These are phyloP conservation scores for Paecilomyces formosus DNA, from an alignment of 2,329 filamentous ascomycete genomes.

Conservation along the genomic window DNA sequence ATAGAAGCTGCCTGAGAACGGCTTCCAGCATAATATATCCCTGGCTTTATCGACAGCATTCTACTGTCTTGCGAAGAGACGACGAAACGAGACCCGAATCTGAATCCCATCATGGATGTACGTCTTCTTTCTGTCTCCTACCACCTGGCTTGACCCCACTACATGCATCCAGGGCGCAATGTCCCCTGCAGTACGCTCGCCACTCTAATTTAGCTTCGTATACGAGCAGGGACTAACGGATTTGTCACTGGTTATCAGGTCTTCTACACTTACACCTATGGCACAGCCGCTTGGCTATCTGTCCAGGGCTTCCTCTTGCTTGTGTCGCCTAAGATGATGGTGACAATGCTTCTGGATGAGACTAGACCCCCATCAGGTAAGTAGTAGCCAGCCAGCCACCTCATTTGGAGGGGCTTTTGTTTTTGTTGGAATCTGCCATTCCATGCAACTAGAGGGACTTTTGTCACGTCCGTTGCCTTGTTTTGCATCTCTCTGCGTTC, in stretches of 20 bases:
- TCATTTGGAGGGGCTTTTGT: background rate
- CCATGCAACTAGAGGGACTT: too few species aligned
- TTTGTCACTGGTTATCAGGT: constrained; percentile 20
- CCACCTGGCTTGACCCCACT: background rate
- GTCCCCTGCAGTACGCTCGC: background rate
- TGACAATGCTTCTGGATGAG: constrained; percentile 52
- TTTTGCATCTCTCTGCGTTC: too few species aligned
- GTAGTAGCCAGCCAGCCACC: constrained; percentile 8
- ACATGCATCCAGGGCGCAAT: background rate
- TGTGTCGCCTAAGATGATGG: constrained; percentile 53
- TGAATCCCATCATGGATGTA: constrained; percentile 13
- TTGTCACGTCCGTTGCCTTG: background rate
- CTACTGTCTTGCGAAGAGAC: background rate
- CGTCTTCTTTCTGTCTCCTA: background rate
- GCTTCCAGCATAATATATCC: background rate
- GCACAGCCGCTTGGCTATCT: constrained; percentile 36
- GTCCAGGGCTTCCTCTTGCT: constrained; percentile 48
- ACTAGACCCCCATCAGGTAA: constrained; percentile 48
- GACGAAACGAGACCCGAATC: constrained; percentile 3
- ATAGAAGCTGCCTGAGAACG: background rate
- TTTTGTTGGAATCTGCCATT: too few species aligned
- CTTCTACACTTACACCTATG: constrained; percentile 39
- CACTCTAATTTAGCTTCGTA: too few species aligned
- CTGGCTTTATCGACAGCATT: background rate
- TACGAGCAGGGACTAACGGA: background rate